These are phyloP conservation scores for Tuber melanosporum DNA, from an alignment of 495 filamentous ascomycete species.

Conservation along the genomic window DNA sequence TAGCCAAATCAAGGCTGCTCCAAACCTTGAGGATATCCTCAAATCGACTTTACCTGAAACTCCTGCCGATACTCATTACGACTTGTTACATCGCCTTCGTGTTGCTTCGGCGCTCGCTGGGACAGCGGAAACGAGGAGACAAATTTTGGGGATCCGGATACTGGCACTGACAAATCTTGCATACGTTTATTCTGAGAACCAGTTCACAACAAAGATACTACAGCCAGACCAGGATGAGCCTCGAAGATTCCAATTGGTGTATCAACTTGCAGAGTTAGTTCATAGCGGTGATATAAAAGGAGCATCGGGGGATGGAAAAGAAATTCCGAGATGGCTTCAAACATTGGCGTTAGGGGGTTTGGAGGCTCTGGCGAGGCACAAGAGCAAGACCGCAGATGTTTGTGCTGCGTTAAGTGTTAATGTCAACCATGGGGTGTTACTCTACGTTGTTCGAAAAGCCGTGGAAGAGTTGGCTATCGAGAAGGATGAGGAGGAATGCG, in stretches of 20 bases:
- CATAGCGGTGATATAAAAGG: constrained; percentile 62
- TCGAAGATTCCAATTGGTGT: constrained; percentile 77
- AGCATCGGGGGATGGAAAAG: constrained; percentile 36
- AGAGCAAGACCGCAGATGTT: constrained; percentile 69
- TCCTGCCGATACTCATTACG: constrained; percentile 68
- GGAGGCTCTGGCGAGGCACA: constrained; percentile 73
- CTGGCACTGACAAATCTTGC: constrained; percentile 87
- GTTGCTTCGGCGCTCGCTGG: constrained; percentile 67
- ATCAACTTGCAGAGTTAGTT: constrained; percentile 85
- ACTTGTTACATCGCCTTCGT: constrained; percentile 75
- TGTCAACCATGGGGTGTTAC: constrained; percentile 92
- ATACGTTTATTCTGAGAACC: constrained; percentile 71
- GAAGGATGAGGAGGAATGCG: constrained; percentile 51
- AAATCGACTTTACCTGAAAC: constrained; percentile 57
- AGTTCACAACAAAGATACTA: constrained; percentile 75
- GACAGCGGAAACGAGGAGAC: constrained; percentile 60
- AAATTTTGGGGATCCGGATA: constrained; percentile 71
- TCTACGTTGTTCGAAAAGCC: constrained; percentile 84
- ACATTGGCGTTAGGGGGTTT: constrained; percentile 74
- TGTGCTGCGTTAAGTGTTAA: constrained; percentile 80
- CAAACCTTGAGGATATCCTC: constrained; percentile 61
- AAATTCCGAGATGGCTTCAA: constrained; percentile 66
- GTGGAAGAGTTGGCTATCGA: constrained; percentile 69
- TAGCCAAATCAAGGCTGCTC: constrained; percentile 53
- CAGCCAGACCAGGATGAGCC: constrained; percentile 87